Evolutionary conservation across 1,284 basidiomycete genomes (phyloP).

Genomic region (Lignosus rhinocerotis): DNA sequence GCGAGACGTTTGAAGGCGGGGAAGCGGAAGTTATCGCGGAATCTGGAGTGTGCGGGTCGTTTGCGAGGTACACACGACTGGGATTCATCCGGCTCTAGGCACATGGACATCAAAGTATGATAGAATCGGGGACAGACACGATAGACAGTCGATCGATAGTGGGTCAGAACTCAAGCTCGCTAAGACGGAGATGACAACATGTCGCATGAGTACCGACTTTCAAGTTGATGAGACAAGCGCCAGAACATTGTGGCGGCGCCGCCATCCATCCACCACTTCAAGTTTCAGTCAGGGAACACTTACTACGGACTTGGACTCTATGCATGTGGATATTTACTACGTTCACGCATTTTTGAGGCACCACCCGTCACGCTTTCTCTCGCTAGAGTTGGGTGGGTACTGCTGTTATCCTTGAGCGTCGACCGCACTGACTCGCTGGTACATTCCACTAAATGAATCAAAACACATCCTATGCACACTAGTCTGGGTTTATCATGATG

Average conservation of each 20-base stretch:
- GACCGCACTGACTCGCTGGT: too few species aligned
- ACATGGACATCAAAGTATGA: not conserved
- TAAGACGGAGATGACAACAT: not conserved
- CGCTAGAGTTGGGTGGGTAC: too few species aligned
- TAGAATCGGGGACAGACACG: not conserved
- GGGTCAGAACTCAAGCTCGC: not conserved
- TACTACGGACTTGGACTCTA: too few species aligned
- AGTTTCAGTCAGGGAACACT: not conserved
- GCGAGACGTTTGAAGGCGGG: too few species aligned
- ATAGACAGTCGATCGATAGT: constrained; percentile 4
- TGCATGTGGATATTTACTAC: too few species aligned
- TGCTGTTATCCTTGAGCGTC: too few species aligned
- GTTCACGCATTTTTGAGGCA: too few species aligned
- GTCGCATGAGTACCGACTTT: not conserved
- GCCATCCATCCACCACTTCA: not conserved
- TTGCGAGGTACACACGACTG: not conserved
- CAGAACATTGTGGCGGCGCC: not conserved
- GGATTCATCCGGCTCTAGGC: not conserved
- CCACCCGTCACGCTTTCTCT: too few species aligned
- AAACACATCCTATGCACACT: too few species aligned
- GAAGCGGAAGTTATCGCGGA: too few species aligned
- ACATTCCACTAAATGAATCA: too few species aligned
- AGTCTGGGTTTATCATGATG: too few species aligned
- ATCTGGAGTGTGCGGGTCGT: not conserved
- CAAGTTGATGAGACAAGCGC: constrained; percentile 1